Base-by-base conservation (phyloP, 2,329 filamentous ascomycete genomes). In the Pseudogymnoascus sp. region DNA sequence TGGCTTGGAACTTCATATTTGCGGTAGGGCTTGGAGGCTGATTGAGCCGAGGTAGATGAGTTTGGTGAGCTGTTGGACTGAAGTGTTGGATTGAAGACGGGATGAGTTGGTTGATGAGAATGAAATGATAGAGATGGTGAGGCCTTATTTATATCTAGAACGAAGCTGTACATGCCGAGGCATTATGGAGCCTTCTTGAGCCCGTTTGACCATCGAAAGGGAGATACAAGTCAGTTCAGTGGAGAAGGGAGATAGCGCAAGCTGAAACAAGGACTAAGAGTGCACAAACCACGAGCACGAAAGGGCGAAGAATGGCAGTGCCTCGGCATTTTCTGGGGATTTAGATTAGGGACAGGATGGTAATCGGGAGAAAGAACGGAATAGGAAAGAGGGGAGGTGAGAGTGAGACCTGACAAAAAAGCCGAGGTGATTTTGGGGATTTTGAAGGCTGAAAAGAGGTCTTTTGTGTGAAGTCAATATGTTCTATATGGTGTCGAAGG, bases 1-100 rank as follows among this genome's bases (percentile, higher is more conserved):
- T 14, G 12, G 58, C 19, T 23, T 37, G 37, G 58, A 41, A 38
- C 58, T 60, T 60, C 58, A 60, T 60, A 37, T 60, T 60, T 37
- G 23, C 58, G 58, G 23, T 60, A 5, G n/a, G 4, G 12, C 2
- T 23, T 21, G 4, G 11, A 3, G 33, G 33, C 2, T 60, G 21
- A 2, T 39, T 39, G 16, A 33, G 49, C 5, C 10, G 43, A 16
- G 23, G 6, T 29, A 5, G 45, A 4, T 19, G 14, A 12, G 45
- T 52, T 14, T 7, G 8, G 23, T 52, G 8, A 16, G 26, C 6
- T 52, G 49, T 33, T 33, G 26, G 49, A 33, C 5, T 33, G 29
- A 19, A 14, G 14, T 45, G 41, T n/a, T 14, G 10, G 11, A 5
- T 43, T 12, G 19, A 14, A 31, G 29, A 31, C 21, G 11, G 43